Percentiles rank a stretch among this genome's conserved stretches.
These are phyloP conservation scores for Adansonia digitata DNA, from an alignment of 345 rosid species.

Conservation along the genomic window DNA sequence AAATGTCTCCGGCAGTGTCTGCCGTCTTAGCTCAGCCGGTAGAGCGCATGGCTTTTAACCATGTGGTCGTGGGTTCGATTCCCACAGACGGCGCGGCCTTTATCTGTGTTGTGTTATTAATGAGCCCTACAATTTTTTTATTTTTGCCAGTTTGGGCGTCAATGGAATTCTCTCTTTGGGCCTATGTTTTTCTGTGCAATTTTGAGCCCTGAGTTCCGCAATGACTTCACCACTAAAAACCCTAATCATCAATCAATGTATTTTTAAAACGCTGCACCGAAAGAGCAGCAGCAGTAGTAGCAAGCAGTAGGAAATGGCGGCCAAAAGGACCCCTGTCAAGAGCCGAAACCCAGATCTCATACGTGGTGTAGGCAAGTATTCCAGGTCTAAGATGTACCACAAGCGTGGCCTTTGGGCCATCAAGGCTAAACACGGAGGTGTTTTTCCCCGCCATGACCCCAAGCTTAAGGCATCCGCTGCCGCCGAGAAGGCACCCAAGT, in stretches of 20 bases:
- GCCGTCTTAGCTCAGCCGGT: conserved; percentile 53
- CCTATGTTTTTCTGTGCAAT: no score
- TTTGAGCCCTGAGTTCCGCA: no score
- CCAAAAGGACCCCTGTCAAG: conserved; percentile 17
- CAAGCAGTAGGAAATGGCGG: not conserved
- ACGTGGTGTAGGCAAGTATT: conserved; percentile 48
- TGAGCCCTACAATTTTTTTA: no score
- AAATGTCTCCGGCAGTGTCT: no score
- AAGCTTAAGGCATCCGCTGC: not conserved
- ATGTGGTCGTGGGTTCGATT: conserved; percentile 61
- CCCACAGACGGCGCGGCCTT: conserved; percentile 60
- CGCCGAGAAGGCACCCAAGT: not conserved
- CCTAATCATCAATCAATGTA: not conserved
- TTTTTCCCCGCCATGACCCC: not conserved
- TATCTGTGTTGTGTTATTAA: no score
- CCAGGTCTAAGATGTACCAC: conserved; percentile 58
- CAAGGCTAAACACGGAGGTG: not conserved
- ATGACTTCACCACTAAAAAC: not conserved
- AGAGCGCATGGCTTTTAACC: conserved; percentile 60
- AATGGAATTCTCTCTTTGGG: no score
- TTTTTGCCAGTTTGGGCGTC: no score
- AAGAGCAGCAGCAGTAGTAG: not conserved
- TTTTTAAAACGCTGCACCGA: not conserved
- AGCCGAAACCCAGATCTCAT: conserved; percentile 51
- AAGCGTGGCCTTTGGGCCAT: conserved; percentile 64